These are phyloP conservation scores for Suillus paluster DNA, from an alignment of 768 basidiomycete genomes.

Conservation along the genomic window DNA sequence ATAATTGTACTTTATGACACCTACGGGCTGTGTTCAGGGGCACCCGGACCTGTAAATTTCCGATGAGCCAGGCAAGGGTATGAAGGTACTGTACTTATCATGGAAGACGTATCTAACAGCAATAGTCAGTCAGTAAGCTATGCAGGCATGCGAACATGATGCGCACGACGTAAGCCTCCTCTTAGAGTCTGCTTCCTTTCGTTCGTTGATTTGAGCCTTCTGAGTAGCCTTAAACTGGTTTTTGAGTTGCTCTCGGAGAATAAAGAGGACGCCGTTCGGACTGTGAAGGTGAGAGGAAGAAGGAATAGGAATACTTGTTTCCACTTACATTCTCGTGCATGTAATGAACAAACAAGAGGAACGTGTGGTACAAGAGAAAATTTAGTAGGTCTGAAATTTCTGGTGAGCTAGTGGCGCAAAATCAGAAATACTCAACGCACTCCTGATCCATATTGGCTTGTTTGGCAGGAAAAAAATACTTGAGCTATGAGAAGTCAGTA, in stretches of 20 bases:
- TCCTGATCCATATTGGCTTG: conserved; percentile 39
- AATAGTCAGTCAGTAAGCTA: conserved; percentile 1
- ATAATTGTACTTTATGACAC: conserved; percentile 12
- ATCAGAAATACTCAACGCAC: conserved; percentile 30
- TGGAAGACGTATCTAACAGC: conserved; percentile 70
- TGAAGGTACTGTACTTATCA: conserved; percentile 52
- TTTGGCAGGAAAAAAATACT: conserved; percentile 44
- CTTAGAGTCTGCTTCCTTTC: conserved; percentile 79
- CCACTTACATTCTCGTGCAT: conserved; percentile 60
- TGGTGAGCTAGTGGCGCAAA: conserved; percentile 11
- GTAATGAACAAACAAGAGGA: conserved; percentile 79
- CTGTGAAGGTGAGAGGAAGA: conserved; percentile 13
- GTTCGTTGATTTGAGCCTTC: conserved; percentile 76
- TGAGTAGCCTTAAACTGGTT: conserved; percentile 71
- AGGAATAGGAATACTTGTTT: neutral
- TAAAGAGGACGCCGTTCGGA: conserved; percentile 69
- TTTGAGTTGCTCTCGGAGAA: conserved; percentile 76
- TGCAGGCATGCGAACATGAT: conserved; percentile 27
- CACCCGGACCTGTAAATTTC: conserved; percentile 68
- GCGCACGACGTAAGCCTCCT: conserved; percentile 78
- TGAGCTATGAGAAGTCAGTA: conserved; percentile 27
- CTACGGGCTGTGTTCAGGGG: conserved; percentile 75
- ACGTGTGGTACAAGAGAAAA: conserved; percentile 78
- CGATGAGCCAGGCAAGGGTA: conserved; percentile 19
- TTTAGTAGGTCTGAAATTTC: conserved; percentile 57